phyloP scores from a whole-genome alignment of 495 filamentous ascomycete species.

The Antarctomyces pellizariae region DNA sequence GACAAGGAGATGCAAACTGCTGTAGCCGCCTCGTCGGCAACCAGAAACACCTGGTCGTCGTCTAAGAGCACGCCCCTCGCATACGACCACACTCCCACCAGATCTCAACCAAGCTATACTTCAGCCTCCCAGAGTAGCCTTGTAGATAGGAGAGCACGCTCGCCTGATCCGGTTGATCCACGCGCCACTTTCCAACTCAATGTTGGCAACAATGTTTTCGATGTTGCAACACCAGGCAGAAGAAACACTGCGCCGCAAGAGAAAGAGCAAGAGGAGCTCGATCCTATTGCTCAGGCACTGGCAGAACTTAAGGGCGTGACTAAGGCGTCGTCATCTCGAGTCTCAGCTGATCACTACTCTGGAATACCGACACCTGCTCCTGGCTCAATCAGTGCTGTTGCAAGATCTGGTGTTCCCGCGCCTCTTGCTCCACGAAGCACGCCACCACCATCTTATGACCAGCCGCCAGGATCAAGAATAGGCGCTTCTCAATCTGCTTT shows the following conservation, averaged over 20 bases:
- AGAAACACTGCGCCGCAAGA: conserved; percentile 20
- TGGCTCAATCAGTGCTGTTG: conserved; percentile 19
- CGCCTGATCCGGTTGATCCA: conserved; percentile 82
- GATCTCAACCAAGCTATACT: too few relatives aligned
- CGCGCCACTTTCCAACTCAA: conserved; percentile 88
- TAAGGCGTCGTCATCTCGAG: conserved; percentile 50
- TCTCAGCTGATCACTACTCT: conserved; percentile 84
- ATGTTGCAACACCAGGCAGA: conserved; percentile 65
- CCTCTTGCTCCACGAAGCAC: conserved; percentile 40
- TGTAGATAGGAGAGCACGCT: too few relatives aligned
- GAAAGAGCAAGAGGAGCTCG: conserved; percentile 31
- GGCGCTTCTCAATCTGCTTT: conserved; percentile 81
- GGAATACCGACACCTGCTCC: conserved; percentile 70
- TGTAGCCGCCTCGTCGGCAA: conserved; percentile 16
- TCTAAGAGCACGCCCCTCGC: conserved; percentile 14
- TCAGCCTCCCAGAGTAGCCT: too few relatives aligned
- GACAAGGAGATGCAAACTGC: conserved; percentile 40
- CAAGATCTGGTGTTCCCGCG: too few relatives aligned
- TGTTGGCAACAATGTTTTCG: conserved; percentile 88
- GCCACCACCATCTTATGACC: conserved; percentile 70
- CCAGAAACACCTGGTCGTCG: conserved; percentile 41
- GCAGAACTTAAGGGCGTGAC: conserved; percentile 73
- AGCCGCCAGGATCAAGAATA: conserved; percentile 46
- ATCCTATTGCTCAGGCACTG: conserved; percentile 81
- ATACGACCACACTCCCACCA: too few relatives aligned